Evolutionary conservation across 257 asterid genomes (phyloP).

Genomic region (Cinchona pubescens): DNA sequence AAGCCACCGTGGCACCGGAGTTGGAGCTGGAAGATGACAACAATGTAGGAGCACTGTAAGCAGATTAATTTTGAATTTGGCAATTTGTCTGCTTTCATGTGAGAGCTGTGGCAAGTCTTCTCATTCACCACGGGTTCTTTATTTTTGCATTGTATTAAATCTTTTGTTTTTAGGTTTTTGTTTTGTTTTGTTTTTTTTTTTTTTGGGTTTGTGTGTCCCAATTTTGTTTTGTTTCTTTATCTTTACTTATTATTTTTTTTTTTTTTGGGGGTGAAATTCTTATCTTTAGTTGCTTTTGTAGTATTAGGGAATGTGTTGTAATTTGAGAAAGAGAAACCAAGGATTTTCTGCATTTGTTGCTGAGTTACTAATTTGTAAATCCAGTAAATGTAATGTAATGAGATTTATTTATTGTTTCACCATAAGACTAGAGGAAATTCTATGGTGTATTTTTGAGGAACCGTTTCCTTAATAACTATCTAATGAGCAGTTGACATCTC

Average conservation of each 20-base stretch:
- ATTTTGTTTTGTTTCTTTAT: background rate
- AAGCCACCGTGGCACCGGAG: conserved; percentile 16
- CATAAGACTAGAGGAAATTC: too few relatives aligned
- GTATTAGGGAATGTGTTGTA: conserved; percentile 5
- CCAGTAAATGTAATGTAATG: background rate
- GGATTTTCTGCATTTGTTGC: background rate
- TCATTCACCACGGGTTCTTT: conserved; percentile 3
- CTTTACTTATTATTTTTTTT: background rate
- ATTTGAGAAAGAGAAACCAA: background rate
- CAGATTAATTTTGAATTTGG: background rate
- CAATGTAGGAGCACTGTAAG: conserved; percentile 7
- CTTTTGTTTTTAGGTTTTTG: background rate
- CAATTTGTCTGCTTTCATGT: background rate
- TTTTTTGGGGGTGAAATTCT: too few relatives aligned
- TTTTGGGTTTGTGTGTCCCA: too few relatives aligned
- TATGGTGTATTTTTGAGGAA: too few relatives aligned
- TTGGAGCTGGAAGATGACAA: conserved; percentile 23
- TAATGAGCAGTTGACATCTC: too few relatives aligned
- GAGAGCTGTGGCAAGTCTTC: conserved; percentile 11
- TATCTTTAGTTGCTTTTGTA: too few relatives aligned
- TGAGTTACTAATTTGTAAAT: background rate
- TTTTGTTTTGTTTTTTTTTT: background rate
- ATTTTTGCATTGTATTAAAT: background rate
- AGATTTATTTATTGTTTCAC: background rate
- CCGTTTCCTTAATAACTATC: too few relatives aligned